These are phyloP conservation scores for Epichloe uncinata DNA, from an alignment of 2,329 filamentous ascomycete genomes.

Conservation along the genomic window DNA sequence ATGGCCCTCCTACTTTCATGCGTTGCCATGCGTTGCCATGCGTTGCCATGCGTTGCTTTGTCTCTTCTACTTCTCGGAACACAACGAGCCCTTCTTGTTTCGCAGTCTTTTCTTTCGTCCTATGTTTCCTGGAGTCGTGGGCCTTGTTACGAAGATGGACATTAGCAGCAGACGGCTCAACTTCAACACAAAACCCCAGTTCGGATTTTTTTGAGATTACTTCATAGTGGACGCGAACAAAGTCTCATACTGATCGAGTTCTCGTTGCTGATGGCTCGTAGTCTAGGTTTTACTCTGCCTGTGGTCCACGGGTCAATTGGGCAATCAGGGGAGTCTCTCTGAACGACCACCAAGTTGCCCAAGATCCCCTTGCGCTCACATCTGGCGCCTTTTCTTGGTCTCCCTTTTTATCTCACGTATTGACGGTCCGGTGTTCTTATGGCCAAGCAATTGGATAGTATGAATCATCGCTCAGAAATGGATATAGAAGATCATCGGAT, in stretches of 20 bases:
- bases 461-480: slow-evolving; percentile 19
- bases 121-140: neutral
- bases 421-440: neutral
- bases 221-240: neutral
- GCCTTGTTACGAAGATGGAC: neutral
- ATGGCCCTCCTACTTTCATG: neutral
- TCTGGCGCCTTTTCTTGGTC: neutral
- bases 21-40: too few species aligned
- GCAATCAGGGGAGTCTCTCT: neutral
- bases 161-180: too few species aligned
- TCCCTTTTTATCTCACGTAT: neutral
- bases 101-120: too few species aligned
- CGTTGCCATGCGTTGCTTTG: too few species aligned
- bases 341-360: neutral
- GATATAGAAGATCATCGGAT: slow-evolving; percentile 31
- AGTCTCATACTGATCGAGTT: neutral
- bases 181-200: too few species aligned
- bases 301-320: neutral
- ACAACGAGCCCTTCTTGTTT: too few species aligned
- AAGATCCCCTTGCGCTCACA: neutral
- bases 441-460: neutral
- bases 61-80: too few species aligned
- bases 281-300: neutral
- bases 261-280: neutral
- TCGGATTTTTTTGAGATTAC: neutral